Evolutionary conservation across 768 basidiomycete genomes (phyloP), one percentile per base, ranked within the genome.

Genomic region (Mycena maculata): DNA sequence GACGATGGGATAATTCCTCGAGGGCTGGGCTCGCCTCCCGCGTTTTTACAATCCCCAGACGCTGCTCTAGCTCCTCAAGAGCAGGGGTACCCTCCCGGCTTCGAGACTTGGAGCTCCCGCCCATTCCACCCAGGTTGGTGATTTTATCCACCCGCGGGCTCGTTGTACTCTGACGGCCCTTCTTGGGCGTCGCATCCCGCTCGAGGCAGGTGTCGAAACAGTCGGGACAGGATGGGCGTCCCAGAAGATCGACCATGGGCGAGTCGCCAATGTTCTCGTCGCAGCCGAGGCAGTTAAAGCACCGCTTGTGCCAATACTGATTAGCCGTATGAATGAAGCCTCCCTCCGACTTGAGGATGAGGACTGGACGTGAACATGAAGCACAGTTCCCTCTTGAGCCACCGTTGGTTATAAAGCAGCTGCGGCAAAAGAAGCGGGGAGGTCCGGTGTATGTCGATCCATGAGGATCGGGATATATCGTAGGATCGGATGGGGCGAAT

Each of bases 181-280:
- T 83, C 76, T 83, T 82, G 68, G 83, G 82, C 15, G 86, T 86
- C 16, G 79, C 75, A 64, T 85, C 86, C 31, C 88, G 82, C 64
- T 85, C 87, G 50, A 94, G 82, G 73, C 92, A 93, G 41, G 75
- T 88, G 66, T 93, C 94, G 71, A 95, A 95, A 72, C 94, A 95
- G 44, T 90, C 90, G 9, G 84, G 81, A 71, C 94, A 95, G 44
- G 89, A 92, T 12, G 94, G 94, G 33, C 86, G 85, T 5, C 94
- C 94, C 15, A 93, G 79, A n/a, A 95, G 79, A 76, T 95, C 94
- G 33, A 95, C 90, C 87, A 93, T 89, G 0, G 94, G 94, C 2
- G 80, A 79, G 69, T 90, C 85, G 10, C 92, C 90, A 33, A 95
- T 89, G 67, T 89, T 86, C 78, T 87, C 91, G 76, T 80, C 84